Evolutionary conservation across 805 yeast genomes (phyloP), one percentile per base, ranked within the genome.

Genomic region (Yamadazyma olivae): DNA sequence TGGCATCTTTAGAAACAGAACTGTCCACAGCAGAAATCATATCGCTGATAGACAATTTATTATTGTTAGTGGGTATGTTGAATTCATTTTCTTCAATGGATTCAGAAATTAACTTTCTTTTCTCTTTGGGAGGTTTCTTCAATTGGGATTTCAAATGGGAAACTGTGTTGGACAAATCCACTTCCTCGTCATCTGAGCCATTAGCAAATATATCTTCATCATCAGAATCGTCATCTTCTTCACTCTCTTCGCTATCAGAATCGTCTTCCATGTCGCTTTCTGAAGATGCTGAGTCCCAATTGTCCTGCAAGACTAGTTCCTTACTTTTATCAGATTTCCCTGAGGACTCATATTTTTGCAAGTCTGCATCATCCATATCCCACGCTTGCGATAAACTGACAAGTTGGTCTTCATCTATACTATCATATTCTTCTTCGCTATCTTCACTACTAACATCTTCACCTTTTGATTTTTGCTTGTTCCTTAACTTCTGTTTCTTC

Each of bases 351-450:
- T 51, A 41, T 30, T 48, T 52, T 27, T 54, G 53, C 34, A 53
- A 44, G 40, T 75, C 81, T 19, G 56, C 61, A 21, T 81, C 87
- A 54, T 86, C 93, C 59, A 78, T 59, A 52, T 84, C 96, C 95
- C 95, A 88, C 3, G 86, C 89, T 47, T 81, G 89, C n/a, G 95
- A 83, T 26, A 89, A 66, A 0, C 95, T 76, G 40, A 83, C 72
- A 36, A 89, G 69, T 46, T 87, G 84, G 20, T 59, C 67, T 53
- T 87, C 96, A 49, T 87, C 95, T 28, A 84, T 70, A 51, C 90
- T 81, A 17, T 75, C 75, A 52, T 85, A 83, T 9, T 76, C 91
- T n/a, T 74, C 81, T 9, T 38, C 48, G 10, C 44, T 52, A 7
- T 70, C 74, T n/a, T n/a, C n/a, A 12, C 61, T 63, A n/a, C 59